These are phyloP conservation scores for Saturnispora kantuleensis DNA, from an alignment of 805 yeast species.

Conservation along the genomic window DNA sequence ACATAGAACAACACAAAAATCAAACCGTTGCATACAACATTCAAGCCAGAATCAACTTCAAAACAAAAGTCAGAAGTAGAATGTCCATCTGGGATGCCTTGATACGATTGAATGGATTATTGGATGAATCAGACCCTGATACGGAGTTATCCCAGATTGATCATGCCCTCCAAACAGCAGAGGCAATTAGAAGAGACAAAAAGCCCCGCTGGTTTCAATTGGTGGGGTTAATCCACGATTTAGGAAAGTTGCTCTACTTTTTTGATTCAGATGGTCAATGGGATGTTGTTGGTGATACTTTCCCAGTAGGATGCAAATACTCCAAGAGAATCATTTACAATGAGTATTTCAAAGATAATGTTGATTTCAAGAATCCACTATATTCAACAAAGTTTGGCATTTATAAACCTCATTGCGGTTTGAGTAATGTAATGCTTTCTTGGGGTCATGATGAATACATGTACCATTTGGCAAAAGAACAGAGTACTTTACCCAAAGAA, in stretches of 20 bases:
- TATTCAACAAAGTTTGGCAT: slow-evolving; percentile 60
- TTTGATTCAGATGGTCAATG: slow-evolving; percentile 68
- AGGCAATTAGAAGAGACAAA: slow-evolving; percentile 56
- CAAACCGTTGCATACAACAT: slow-evolving; percentile 67
- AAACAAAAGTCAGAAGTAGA: slow-evolving; percentile 53
- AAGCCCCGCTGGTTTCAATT: slow-evolving; percentile 71
- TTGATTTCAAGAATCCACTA: slow-evolving; percentile 52
- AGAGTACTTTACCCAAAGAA: slow-evolving; percentile 53
- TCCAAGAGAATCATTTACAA: slow-evolving; percentile 51
- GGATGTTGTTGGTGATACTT: slow-evolving; percentile 76
- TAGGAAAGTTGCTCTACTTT: slow-evolving; percentile 60
- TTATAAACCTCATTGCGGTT: slow-evolving; percentile 53
- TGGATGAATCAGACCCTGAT: slow-evolving; percentile 70
- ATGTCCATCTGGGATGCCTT: slow-evolving; percentile 70
- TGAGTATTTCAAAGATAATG: slow-evolving; percentile 49
- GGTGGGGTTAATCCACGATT: slow-evolving; percentile 62
- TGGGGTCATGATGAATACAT: slow-evolving; percentile 79
- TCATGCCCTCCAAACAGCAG: slow-evolving; percentile 69
- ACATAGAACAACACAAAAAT: slow-evolving; percentile 56
- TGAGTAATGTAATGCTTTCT: slow-evolving; percentile 59
- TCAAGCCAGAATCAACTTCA: slow-evolving; percentile 63
- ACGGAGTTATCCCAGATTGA: slow-evolving; percentile 67
- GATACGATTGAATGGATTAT: slow-evolving; percentile 46
- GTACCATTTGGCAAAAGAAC: slow-evolving; percentile 60
- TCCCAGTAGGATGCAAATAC: slow-evolving; percentile 64